Evolutionary conservation across 257 asterid species (phyloP).

Genomic region (Solanum rostratum): DNA sequence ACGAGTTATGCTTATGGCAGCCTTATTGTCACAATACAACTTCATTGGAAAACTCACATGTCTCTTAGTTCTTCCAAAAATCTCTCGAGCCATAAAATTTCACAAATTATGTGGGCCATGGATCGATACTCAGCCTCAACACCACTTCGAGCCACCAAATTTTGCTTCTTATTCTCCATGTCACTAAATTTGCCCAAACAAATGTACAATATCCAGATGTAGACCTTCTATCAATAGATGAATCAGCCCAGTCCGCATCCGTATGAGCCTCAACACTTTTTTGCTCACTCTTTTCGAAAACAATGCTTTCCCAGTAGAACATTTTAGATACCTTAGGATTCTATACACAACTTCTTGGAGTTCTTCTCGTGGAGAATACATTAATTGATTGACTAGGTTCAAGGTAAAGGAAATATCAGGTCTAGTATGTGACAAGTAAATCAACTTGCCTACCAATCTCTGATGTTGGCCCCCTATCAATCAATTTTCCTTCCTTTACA

Average conservation of each 20-base stretch:
- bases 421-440: background rate
- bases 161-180: background rate
- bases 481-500: background rate
- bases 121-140: background rate
- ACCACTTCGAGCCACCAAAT: background rate
- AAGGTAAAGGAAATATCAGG: background rate
- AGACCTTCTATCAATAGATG: background rate
- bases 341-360: background rate
- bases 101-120: background rate
- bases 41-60: background rate
- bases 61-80: background rate
- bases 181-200: background rate
- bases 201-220: background rate
- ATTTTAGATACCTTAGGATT: background rate
- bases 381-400: background rate
- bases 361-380: background rate
- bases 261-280: background rate
- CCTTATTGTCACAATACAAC: no score
- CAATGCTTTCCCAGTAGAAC: background rate
- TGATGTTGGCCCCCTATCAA: background rate
- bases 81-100: background rate
- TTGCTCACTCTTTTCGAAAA: background rate
- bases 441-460: background rate
- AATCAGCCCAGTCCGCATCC: background rate
- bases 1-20: no score